These are phyloP conservation scores for Phytophthora chlamydospora DNA, from an alignment of 352 stramenopile genomes.

Conservation along the genomic window DNA sequence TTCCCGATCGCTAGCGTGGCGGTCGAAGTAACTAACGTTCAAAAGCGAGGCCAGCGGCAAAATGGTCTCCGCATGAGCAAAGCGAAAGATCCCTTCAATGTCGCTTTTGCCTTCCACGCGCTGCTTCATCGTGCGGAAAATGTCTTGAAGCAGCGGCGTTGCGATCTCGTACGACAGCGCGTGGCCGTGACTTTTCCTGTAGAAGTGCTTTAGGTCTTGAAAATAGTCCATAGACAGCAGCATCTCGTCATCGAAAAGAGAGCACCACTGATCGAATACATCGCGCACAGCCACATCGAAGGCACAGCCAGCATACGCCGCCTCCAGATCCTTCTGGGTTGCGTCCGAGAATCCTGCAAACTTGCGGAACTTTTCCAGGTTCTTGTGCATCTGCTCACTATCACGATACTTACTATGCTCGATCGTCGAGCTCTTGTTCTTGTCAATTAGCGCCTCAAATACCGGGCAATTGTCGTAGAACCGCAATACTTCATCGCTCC, in stretches of 20 bases:
- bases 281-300: slow-evolving; percentile 74
- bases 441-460: slow-evolving; percentile 64
- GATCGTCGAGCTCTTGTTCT: slow-evolving; percentile 63
- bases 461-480: slow-evolving; percentile 86
- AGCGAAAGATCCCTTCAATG: slow-evolving; percentile 77
- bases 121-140: slow-evolving; percentile 62
- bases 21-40: slow-evolving; percentile 76
- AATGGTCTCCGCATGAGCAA: slow-evolving; percentile 87
- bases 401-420: slow-evolving; percentile 63
- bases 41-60: slow-evolving; percentile 75
- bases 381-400: slow-evolving; percentile 57
- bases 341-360: slow-evolving; percentile 24
- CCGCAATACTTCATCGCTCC: slow-evolving; percentile 66
- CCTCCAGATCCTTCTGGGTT: slow-evolving; percentile 70
- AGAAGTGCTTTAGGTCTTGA: slow-evolving; percentile 89
- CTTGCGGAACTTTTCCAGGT: slow-evolving; percentile 54
- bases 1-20: slow-evolving; percentile 53
- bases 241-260: slow-evolving; percentile 67
- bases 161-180: slow-evolving; percentile 78
- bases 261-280: slow-evolving; percentile 67
- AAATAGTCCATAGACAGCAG: slow-evolving; percentile 86
- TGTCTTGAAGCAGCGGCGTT: slow-evolving; percentile 67
- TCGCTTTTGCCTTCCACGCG: slow-evolving; percentile 39
- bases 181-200: slow-evolving; percentile 83
- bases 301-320: slow-evolving; percentile 78